Evolutionary conservation across 345 rosid genomes (phyloP), one percentile per base, ranked within the genome.

Genomic region (Gossypium bickii): DNA sequence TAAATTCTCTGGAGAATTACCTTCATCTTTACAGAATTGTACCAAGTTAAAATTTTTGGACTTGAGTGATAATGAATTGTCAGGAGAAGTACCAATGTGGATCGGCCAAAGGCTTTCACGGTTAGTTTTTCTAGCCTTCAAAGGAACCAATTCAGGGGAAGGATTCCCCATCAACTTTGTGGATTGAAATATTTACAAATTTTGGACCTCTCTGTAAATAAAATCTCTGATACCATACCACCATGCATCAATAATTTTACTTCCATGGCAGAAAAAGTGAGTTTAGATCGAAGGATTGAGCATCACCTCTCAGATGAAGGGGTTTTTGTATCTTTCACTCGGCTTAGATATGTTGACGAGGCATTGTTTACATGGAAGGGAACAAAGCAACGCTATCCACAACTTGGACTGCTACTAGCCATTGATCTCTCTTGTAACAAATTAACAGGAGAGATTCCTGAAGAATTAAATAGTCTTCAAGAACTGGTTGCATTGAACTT

Each of bases 371-470:
- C 58, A 24, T 67, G 83, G 72, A 81, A 83, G 29, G 78, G 82
- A 15, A 76, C n/a, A 15, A 61, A 29, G 69, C 53, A 67, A 1
- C 17, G 29, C 27, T 66, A 65, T 51, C 43, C 18, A 7, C 34
- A 34, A 15, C 52, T 78, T 24, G 77, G 74, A 17, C 17, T 67
- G 2, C 24, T 68, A 2, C 17, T 55, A 12, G 6, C 3, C 74
- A 55, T 68, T 51, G 75, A 78, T 56, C 75, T 78, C 10, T 78
- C 81, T 0, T 13, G 73, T 15, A 85, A 85, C 72, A 10, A 77
- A 11, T 70, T 85, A 12, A 13, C 66, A 2, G 85, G 85, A 29
- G 77, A 71, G 53, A 74, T 85, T 51, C 86, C 88, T 9, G 48
- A 65, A 12, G 76, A 72, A 24, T 2, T 83, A 38, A 74, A 76